Evolutionary conservation across 2,329 filamentous ascomycete species (phyloP), one percentile per base, ranked within the genome.

Genomic region (Harringtonia lauricola): DNA sequence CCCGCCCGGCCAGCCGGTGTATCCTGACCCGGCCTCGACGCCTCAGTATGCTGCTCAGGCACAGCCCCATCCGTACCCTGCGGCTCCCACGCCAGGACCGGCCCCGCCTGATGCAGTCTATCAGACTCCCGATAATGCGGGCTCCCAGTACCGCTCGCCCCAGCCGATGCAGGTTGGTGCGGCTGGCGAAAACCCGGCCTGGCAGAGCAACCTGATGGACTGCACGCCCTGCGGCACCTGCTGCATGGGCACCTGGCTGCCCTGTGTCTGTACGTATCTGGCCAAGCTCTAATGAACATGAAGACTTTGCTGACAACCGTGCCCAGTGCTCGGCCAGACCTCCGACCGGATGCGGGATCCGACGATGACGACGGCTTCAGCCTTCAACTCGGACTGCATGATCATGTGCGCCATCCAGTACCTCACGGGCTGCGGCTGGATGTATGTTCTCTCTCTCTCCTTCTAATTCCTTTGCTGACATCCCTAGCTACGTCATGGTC

Each of bases 321-420:
- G n/a, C 8, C 6, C 49, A 70, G 66, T 70, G 28, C 48, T 67
- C 43, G 68, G 68, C 43, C 60, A 61, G 49, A 69, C 68, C 6
- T 51, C 65, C 15, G 61, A 65, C 42, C 66, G 68, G 47, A 59
- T 70, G 54, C 58, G 60, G 39, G 64, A 71, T 45, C 66, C 66
- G 4, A 59, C 59, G 8, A 62, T 66, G 55, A 52, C 59, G 45
- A 59, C 57, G 6, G 62, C 64, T 42, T 57, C 64, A 36, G 49
- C 54, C 36, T 49, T 61, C 51, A 70, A 71, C 56, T 51, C 53
- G 17, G 68, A 70, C 50, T 67, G 67, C 49, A 49, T 66, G 38
- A 48, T 68, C 36, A 63, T 65, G 44, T 57, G 54, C 38, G 58
- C 54, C 36, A 59, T 70, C 45, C 58, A 59, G 36, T 64, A 50